Conservation (phyloP, 2,329 filamentous ascomycete species). For the Coniochaeta sp. region DNA sequence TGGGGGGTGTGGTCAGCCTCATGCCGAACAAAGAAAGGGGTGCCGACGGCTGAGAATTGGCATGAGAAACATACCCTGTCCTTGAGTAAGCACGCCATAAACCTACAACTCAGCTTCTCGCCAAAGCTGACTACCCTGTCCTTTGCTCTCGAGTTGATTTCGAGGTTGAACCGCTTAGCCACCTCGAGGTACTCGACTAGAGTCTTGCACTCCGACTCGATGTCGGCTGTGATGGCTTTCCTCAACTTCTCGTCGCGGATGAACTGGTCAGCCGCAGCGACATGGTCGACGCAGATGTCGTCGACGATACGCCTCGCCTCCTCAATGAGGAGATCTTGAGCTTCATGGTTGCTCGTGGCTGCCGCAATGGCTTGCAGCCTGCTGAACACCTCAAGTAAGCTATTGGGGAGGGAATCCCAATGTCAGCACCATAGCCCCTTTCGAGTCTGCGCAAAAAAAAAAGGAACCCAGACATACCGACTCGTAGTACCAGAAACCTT, state of each 20-base stretch:
- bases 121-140: constrained; percentile 91
- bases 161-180: constrained; percentile 59
- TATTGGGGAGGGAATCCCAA: constrained; percentile 16
- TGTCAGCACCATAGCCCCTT: background rate
- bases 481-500: constrained; percentile 95
- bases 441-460: too few relatives aligned
- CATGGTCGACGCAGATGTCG: constrained; percentile 76
- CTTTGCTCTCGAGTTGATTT: constrained; percentile 72
- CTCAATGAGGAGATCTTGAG: constrained; percentile 46
- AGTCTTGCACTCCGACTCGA: constrained; percentile 73
- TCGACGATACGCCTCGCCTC: constrained; percentile 70
- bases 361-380: constrained; percentile 48
- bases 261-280: constrained; percentile 60
- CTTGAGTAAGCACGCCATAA: constrained; percentile 78
- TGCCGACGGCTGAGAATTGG: background rate
- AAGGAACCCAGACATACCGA: constrained; percentile 54
- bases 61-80: constrained; percentile 48
- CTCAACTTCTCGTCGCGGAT: constrained; percentile 51
- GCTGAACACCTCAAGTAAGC: constrained; percentile 53
- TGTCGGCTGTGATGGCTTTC: constrained; percentile 54
- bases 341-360: constrained; percentile 43
- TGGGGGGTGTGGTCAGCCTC: too few relatives aligned
- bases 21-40: background rate
- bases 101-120: constrained; percentile 90
- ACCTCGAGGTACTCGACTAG: constrained; percentile 67